Evolutionary conservation across 805 yeast genomes (phyloP), one percentile per base, ranked within the genome.

Genomic region (Metschnikowia continentalis): DNA sequence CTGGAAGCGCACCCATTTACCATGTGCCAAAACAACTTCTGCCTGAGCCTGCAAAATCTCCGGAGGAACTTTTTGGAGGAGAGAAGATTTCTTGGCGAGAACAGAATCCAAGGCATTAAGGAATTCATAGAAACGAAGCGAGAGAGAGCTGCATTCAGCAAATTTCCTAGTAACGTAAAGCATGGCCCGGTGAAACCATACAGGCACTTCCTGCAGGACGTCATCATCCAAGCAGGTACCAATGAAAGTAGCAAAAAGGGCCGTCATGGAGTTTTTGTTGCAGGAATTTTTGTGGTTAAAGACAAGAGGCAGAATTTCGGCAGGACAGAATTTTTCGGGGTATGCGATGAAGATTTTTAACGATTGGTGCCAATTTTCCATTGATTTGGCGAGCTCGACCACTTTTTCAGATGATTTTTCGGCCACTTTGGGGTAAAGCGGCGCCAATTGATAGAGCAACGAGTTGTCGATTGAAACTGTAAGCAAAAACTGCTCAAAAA

Each of bases 81-180:
- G 26, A 11, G 23, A 14, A 14, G 19, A 20, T 5, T 43, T 38
- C 2, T 26, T 17, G 6, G 36, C 53, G n/a, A 57, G 6, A 17
- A 64, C 54, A 1, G 45, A 48, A n/a, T 56, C 54, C 32, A 69
- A 52, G 3, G 59, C 47, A 1, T 35, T 41, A 41, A 71, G 53
- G 50, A 83, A 62, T 0, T 51, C 46, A 32, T 66, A 63, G 49
- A 79, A 67, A 11, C 68, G 60, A 2, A 35, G 45, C 0, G 72
- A 64, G 26, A 69, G 52, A 3, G 44, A 45, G 1, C 51, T 45
- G 3, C 71, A 64, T 58, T 84, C 88, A 1, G 91, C 83, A 53
- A 85, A 73, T 52, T 77, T 72, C 56, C 81, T 84, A 7, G 91
- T 87, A 46, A 84, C 72, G 59, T 79, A 84, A 5, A 88, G 62